Evolutionary conservation across 2,329 filamentous ascomycete genomes (phyloP), one percentile per base, ranked within the genome.

Genomic region (Ceratocystis papillata): DNA sequence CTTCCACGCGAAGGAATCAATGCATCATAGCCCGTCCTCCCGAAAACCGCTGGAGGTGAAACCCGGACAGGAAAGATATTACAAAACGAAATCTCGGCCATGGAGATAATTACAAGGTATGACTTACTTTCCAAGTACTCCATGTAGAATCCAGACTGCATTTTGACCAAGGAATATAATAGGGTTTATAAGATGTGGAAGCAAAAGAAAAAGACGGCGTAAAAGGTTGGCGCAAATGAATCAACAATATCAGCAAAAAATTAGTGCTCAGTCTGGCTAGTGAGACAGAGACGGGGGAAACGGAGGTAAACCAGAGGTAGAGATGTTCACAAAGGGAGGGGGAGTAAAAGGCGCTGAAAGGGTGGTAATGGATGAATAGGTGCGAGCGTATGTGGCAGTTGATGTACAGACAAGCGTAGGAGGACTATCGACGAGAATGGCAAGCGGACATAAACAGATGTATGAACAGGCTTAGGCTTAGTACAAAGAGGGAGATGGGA

Each of bases 51-150:
- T 33, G 17, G 17, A 41, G 45, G 12, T 10, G 5, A 15, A 48
- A 25, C 33, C 7, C 33, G n/a, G 20, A 22, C 17, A 22, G 33
- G 28, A 25, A n/a, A 53, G 25, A 63, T 22, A 17, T 15, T 22
- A 55, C n/a, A 17, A 25, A 57, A 22, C 15, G n/a, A 28, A n/a
- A 7, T 20, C 6, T 8, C 7, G 2, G 20, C 20, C 37, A 12
- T 22, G 6, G 3, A n/a, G 53, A 28, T 30, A 64, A 50, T 17
- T 55, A 15, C 10, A 64, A 64, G 62, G 66, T 70, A 68, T 71
- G 62, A 71, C 86, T 83, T 86, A 88, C 86, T 88, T 74, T 87
- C 84, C 70, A 88, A 79, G 74, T 89, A 89, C 72, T 88, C 85
- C 80, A 87, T 87, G 73, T 87, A 87, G 73, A 86, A 87, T 70